Conservation (phyloP, 768 basidiomycete species). For the Holtermanniella nyarrowii region DNA sequence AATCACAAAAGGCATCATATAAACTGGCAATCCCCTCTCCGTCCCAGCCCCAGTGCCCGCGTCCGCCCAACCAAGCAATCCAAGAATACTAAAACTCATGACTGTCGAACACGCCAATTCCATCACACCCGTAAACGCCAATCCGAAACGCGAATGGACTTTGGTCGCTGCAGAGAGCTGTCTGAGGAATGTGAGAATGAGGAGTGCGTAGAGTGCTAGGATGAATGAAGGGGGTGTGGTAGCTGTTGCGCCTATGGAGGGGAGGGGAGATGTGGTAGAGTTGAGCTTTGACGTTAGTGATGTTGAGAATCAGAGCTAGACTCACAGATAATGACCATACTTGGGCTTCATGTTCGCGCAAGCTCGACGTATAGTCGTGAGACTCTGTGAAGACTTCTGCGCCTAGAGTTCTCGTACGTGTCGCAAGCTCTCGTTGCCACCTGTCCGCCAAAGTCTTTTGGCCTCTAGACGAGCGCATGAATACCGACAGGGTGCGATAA, state of each 20-base stretch:
- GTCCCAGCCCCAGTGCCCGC: not conserved
- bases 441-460: slow-evolving; percentile 7
- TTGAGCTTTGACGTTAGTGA: not conserved
- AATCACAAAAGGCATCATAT: slow-evolving; percentile 82
- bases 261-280: not conserved
- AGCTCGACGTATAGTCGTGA: not conserved
- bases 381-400: slow-evolving; percentile 27
- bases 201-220: slow-evolving; percentile 23
- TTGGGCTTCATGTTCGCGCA: slow-evolving; percentile 8
- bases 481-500: not conserved
- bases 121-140: slow-evolving; percentile 85
- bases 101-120: slow-evolving; percentile 87
- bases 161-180: slow-evolving; percentile 43
- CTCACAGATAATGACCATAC: slow-evolving; percentile 26
- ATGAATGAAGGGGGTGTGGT: slow-evolving; percentile 9
- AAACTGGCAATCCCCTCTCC: slow-evolving; percentile 32
- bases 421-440: slow-evolving; percentile 13
- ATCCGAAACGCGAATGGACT: slow-evolving; percentile 80
- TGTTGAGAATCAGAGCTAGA: not conserved
- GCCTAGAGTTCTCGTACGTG: slow-evolving; percentile 4
- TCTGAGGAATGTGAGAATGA: slow-evolving; percentile 23
- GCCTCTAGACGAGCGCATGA: not conserved
- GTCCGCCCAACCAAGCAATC: slow-evolving; percentile 57
- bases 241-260: slow-evolving; percentile 1
- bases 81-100: slow-evolving; percentile 85